These are phyloP conservation scores for Ophiocordyceps camponoti-floridani DNA, from an alignment of 2,329 filamentous ascomycete species.

Conservation along the genomic window DNA sequence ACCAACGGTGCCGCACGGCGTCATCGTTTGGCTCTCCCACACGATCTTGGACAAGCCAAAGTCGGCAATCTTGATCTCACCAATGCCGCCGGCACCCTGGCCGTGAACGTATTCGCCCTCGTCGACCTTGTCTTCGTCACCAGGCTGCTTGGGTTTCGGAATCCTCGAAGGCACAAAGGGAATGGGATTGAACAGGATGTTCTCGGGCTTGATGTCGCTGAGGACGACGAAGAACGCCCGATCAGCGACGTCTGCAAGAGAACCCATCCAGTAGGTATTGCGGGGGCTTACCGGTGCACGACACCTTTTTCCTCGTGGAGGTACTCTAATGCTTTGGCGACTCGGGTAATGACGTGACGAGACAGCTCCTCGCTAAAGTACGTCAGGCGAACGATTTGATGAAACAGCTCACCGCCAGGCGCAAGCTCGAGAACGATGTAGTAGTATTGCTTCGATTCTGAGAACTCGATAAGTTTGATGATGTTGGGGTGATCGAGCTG, in stretches of 20 bases:
- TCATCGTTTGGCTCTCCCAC: constrained; percentile 97
- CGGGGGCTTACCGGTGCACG: constrained; percentile 61
- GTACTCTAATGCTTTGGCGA: constrained; percentile 87
- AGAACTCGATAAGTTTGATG: constrained; percentile 82
- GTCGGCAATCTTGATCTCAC: constrained; percentile 91
- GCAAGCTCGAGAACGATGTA: constrained; percentile 94
- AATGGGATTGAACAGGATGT: constrained; percentile 80
- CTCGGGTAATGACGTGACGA: constrained; percentile 84
- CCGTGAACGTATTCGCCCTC: constrained; percentile 84
- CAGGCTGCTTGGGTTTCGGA: constrained; percentile 64
- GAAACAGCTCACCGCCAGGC: constrained; percentile 89
- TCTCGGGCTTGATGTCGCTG: constrained; percentile 87
- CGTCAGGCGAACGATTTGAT: constrained; percentile 93
- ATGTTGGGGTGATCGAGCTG: constrained; percentile 94
- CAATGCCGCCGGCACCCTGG: constrained; percentile 75
- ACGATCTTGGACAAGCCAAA: constrained; percentile 96
- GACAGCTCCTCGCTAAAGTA: constrained; percentile 97
- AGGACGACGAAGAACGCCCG: background rate
- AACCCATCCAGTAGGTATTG: background rate
- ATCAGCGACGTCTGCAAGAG: background rate
- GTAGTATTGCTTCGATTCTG: constrained; percentile 87
- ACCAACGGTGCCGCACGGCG: constrained; percentile 93
- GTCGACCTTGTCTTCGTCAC: constrained; percentile 93
- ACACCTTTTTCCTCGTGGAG: constrained; percentile 89
- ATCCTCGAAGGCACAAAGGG: constrained; percentile 64